Conservation (phyloP, 192 early-diverging fungal species). For the Backusella australiensis region DNA sequence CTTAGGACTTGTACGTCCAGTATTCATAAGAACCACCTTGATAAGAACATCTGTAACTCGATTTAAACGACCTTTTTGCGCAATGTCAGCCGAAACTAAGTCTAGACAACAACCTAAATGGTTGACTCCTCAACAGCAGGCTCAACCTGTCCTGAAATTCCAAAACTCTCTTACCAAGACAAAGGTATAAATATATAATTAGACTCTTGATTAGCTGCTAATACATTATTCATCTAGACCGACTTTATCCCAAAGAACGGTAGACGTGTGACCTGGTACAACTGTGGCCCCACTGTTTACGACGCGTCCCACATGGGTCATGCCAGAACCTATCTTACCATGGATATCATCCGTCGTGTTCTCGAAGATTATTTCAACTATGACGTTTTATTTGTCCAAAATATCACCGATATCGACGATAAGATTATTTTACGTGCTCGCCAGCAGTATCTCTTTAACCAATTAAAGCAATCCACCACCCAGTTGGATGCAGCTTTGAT, state of each 20-base stretch:
- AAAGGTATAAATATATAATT: constrained; percentile 54
- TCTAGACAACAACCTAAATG: constrained; percentile 64
- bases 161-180: constrained; percentile 87
- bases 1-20: background rate
- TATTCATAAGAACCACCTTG: background rate
- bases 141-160: constrained; percentile 59
- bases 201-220: background rate
- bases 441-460: constrained; percentile 74
- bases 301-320: constrained; percentile 95
- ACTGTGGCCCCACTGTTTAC: constrained; percentile 98
- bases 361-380: constrained; percentile 95
- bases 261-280: constrained; percentile 92
- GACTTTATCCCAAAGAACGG: constrained; percentile 85
- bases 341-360: constrained; percentile 92
- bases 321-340: constrained; percentile 88
- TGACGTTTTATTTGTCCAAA: constrained; percentile 93
- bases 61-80: background rate
- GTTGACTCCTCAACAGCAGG: constrained; percentile 48
- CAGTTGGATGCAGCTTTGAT: constrained; percentile 52
- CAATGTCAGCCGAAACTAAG: constrained; percentile 26
- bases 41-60: background rate
- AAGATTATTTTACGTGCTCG: constrained; percentile 94
- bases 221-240: constrained; percentile 48
- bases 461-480: constrained; percentile 43
- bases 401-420: constrained; percentile 99